A percentile compares a stretch with the other conserved stretches of the same genome.
These are phyloP conservation scores for Gymnopus androsaceus DNA, from an alignment of 1,284 basidiomycete species.

Conservation along the genomic window DNA sequence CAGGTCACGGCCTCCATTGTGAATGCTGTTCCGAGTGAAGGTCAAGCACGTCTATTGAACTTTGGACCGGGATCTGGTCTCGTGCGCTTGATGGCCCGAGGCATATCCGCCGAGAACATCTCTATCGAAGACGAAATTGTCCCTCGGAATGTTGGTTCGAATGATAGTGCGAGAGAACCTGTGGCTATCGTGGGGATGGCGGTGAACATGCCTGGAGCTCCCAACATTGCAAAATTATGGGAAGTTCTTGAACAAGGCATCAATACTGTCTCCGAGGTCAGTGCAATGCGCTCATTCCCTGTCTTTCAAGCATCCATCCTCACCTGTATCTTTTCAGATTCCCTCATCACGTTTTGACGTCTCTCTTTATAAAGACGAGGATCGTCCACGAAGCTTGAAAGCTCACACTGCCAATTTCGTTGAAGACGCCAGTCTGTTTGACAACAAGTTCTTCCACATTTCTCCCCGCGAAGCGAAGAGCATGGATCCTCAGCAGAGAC, in stretches of 20 bases:
- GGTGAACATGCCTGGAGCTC: constrained; percentile 61
- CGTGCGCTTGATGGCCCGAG: constrained; percentile 38
- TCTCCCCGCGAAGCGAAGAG: constrained; percentile 69
- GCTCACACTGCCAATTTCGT: constrained; percentile 67
- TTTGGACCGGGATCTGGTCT: constrained; percentile 56
- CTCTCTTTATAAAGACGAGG: constrained; percentile 36
- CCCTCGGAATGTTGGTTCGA: no score
- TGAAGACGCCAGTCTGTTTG: constrained; percentile 57
- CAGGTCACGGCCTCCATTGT: constrained; percentile 36
- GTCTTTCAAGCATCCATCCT: background rate
- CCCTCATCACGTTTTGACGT: constrained; percentile 58
- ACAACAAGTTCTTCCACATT: constrained; percentile 70
- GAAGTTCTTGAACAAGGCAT: constrained; percentile 54
- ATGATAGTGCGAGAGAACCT: constrained; percentile 20
- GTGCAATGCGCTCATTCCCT: no score
- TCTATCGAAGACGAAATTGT: no score
- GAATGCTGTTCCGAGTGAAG: constrained; percentile 24
- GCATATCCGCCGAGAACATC: constrained; percentile 32
- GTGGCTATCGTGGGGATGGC: constrained; percentile 76
- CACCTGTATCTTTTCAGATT: constrained; percentile 42
- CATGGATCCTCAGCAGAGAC: constrained; percentile 76
- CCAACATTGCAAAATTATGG: constrained; percentile 53
- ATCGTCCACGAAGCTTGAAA: constrained; percentile 44
- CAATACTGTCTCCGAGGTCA: constrained; percentile 61
- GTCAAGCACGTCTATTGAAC: constrained; percentile 48